These are phyloP conservation scores for Thermothelomyces thermophilus DNA, from an alignment of 2,329 filamentous ascomycete genomes.

Conservation along the genomic window DNA sequence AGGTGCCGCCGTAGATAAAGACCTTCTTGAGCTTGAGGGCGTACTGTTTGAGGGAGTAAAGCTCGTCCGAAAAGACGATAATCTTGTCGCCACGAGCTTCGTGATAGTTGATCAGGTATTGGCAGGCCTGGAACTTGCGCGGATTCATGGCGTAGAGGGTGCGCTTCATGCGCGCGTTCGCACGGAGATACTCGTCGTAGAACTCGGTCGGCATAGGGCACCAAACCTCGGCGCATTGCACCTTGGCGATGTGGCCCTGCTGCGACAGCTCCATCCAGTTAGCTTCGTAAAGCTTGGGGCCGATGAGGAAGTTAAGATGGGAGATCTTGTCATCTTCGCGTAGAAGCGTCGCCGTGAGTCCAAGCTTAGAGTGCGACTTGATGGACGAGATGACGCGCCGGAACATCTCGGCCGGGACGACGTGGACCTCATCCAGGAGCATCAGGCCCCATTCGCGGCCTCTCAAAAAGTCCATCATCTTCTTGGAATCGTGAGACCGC, in stretches of 20 bases:
- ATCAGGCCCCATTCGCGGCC: constrained; percentile 93
- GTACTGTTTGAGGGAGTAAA: constrained; percentile 84
- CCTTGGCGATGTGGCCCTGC: constrained; percentile 91
- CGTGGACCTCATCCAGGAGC: constrained; percentile 95
- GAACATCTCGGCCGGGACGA: constrained; percentile 95
- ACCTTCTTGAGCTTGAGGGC: constrained; percentile 78
- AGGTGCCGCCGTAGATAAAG: constrained; percentile 85
- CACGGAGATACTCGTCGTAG: constrained; percentile 84
- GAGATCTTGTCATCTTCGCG: constrained; percentile 98
- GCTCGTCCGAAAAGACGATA: constrained; percentile 96
- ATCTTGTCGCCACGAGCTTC: constrained; percentile 93
- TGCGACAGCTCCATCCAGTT: constrained; percentile 99
- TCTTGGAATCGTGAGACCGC: constrained; percentile 84
- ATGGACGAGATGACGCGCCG: constrained; percentile 87
- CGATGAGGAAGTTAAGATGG: constrained; percentile 94
- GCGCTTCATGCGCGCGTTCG: constrained; percentile 42
- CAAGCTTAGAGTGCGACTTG: constrained; percentile 91
- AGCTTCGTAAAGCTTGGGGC: constrained; percentile 93
- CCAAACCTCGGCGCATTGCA: constrained; percentile 98
- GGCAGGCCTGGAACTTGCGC: constrained; percentile 91
- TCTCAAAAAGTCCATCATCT: constrained; percentile 94
- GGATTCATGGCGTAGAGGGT: constrained; percentile 94
- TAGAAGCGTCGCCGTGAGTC: constrained; percentile 85
- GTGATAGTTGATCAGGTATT: constrained; percentile 98
- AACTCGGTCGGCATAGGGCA: constrained; percentile 99